Conservation (phyloP, 2,329 filamentous ascomycete species). For the Thielaviopsis punctulata region DNA sequence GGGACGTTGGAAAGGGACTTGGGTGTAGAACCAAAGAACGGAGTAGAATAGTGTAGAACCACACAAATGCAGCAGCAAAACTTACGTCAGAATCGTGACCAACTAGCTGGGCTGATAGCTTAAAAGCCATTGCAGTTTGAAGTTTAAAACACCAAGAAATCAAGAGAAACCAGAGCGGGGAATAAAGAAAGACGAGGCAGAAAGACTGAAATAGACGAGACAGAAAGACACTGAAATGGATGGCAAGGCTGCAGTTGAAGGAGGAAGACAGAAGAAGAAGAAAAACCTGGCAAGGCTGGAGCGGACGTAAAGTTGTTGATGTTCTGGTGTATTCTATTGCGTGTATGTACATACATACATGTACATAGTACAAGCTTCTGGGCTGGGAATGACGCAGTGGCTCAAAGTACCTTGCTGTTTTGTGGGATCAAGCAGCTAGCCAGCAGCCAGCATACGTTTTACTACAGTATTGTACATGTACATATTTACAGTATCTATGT, state of each 20-base stretch:
- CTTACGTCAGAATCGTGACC: constrained; percentile 90
- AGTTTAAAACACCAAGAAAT: neutral
- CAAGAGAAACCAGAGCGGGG: neutral
- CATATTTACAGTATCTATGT: no score
- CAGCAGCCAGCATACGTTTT: neutral
- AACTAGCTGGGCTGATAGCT: constrained; percentile 74
- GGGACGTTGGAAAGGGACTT: no score
- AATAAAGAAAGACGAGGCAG: neutral
- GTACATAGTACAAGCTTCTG: neutral
- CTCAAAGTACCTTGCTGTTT: neutral
- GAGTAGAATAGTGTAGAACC: neutral
- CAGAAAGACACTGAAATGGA: no score
- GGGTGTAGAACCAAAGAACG: no score
- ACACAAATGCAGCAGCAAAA: no score
- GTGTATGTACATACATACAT: no score
- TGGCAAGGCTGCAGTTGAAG: neutral
- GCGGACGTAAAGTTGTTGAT: no score
- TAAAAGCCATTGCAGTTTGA: constrained; percentile 39
- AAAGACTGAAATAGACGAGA: neutral
- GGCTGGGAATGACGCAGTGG: neutral
- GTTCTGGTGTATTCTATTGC: no score
- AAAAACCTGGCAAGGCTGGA: no score
- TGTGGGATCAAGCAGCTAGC: neutral
- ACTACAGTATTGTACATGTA: no score
- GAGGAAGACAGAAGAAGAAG: no score